Base-by-base conservation (phyloP, 2,329 filamentous ascomycete species). In the Cadophora sp. region DNA sequence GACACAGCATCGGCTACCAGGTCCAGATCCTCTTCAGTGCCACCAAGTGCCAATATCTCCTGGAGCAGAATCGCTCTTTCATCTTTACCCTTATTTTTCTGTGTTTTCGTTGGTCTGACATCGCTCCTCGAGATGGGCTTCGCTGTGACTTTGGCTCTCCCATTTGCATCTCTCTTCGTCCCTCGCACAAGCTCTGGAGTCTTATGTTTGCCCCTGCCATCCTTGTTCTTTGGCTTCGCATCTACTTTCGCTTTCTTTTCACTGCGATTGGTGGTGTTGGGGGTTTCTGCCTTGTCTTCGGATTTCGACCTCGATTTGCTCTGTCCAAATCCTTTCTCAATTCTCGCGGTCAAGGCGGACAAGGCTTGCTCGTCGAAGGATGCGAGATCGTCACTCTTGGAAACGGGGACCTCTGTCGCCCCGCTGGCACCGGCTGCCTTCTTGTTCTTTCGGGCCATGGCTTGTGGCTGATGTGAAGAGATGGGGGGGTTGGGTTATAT, bases 21-120 rank as follows among this genome's bases (percentile, higher is more conserved):
- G 43, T 87, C 85, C 53, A 90, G 77, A 71, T 91, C 89, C 51
- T 87, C 83, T 77, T 91, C 87, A 64, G 90, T 87, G 16, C 89
- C 89, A 3, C 89, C 89, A 1, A 92, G 80, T 16, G 87, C 87
- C 71, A 84, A 82, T 69, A 91, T 91, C 74, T 91, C 89, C 66
- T 87, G 84, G 8, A 91, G 79, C 4, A 91, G 80, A 14, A 79
- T 76, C 37, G 81, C 79, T 53, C 75, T 76, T 27, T 75, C 69
- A 24, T 72, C 71, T 29, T 62, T 62, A 29, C 31, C 66, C 56
- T 26, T 72, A 48, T 63, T 73, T 59, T 60, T 67, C 62, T 6
- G 69, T 19, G 73, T 43, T 24, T 68, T 66, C 50, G 40, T 26
- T 6, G 51, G 31, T 37, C 12, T 8, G 64, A 55, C 64, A 64